Base-by-base conservation (phyloP, 441 rosid genomes). In the Populus hybrid region DNA sequence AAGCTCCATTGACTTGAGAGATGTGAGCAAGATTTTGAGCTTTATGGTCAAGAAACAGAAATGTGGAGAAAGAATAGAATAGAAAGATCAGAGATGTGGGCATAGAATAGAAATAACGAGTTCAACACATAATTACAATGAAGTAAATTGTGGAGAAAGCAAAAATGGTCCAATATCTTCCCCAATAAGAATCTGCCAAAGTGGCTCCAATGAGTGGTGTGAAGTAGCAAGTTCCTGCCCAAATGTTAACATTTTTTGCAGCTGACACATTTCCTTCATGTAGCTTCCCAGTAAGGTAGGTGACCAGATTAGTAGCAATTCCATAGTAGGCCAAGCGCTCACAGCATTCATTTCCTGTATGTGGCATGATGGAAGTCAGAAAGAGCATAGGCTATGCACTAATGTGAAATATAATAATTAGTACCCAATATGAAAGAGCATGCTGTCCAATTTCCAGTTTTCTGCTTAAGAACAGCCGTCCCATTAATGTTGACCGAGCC, bases 121-220 rank as follows among this genome's bases (percentile, higher is more conserved):
- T 38, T 67, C 16, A 69, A 72, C 7, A 7, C 40, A 42, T 61
- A 70, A 68, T 87, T 88, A 92, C 98, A 71, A 95, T 80, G 82
- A 93, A 88, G 79, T 95, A 93, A 69, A 92, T 88, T 14, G 88
- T 84, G 63, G 98, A 95, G 90, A 95, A 93, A 69, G 79, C 79
- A 80, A 91, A 95, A 9, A 95, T 92, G 4, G 99, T 93, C 97
- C 97, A 90, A 89, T 93, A 95, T 91, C 97, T 79, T 77, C 99
- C 99, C 96, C 94, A 92, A 70, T 88, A 95, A 67, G 94, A 92
- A 88, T 95, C 99, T 23, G 97, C 99, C 63, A 93, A 18, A 38
- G 89, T 74, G 12, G 97, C 97, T 76, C 99, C 99, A 80, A 92
- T 88, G 73, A 95, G 94, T 69, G 99, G 97, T 24, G 98, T 84